Evolutionary conservation across 2,329 filamentous ascomycete genomes (phyloP).

Genomic region (Diaporthe capsici): DNA sequence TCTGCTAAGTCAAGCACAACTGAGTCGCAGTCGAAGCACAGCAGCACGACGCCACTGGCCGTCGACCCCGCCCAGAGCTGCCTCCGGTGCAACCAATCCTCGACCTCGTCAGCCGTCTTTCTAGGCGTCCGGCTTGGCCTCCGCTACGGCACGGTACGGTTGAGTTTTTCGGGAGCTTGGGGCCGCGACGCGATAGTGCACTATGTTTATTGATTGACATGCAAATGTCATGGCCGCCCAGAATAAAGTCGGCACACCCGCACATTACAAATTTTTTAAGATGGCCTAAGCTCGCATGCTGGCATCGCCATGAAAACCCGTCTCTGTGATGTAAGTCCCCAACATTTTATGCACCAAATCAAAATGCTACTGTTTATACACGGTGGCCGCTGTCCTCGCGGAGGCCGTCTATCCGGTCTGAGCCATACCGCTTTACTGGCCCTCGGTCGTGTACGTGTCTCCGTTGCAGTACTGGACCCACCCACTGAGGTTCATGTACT

Average conservation of each 20-base stretch:
- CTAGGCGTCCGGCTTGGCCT: not conserved
- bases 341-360: not conserved
- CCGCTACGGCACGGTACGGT: not conserved
- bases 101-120: not conserved
- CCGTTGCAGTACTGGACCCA: slow-evolving; percentile 72
- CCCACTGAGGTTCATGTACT: slow-evolving; percentile 74
- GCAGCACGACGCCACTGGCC: not conserved
- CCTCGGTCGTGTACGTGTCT: slow-evolving; percentile 42
- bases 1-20: not conserved
- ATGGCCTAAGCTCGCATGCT: not conserved
- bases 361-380: not conserved
- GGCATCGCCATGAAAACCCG: not conserved
- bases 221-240: not conserved
- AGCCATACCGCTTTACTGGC: not conserved
- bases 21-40: not conserved
- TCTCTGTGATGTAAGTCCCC: not conserved
- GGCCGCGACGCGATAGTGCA: not conserved
- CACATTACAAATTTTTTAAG: slow-evolving; percentile 11
- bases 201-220: not conserved
- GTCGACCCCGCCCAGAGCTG: not conserved
- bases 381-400: not conserved
- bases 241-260: not conserved
- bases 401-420: not conserved
- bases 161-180: not conserved
- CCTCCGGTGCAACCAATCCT: not conserved